Evolutionary conservation across 148 eudicot genomes (phyloP).

Genomic region (Vaccinium corymbosum): DNA sequence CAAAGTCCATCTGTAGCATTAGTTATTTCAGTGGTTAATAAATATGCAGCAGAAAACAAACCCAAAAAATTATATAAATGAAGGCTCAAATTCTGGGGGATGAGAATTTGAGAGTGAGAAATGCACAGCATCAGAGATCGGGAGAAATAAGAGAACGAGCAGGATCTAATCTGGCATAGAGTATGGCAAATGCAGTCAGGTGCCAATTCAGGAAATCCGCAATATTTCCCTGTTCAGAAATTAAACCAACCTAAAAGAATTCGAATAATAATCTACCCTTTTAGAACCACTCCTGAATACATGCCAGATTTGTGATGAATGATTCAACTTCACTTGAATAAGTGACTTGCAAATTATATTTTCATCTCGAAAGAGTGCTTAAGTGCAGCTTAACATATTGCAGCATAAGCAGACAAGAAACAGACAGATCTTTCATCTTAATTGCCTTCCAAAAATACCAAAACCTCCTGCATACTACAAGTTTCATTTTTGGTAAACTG

Average conservation of each 20-base stretch:
- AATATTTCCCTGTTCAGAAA: neutral
- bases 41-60: conserved; percentile 18
- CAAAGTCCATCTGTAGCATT: conserved; percentile 88
- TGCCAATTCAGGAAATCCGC: neutral
- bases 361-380: neutral
- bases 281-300: neutral
- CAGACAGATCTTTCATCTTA: neutral
- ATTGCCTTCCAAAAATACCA: neutral
- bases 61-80: neutral
- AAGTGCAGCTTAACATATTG: neutral
- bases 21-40: conserved; percentile 67
- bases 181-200: neutral
- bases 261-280: neutral
- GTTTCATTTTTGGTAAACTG: neutral
- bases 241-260: neutral
- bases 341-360: neutral
- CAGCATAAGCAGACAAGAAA: neutral
- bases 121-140: neutral
- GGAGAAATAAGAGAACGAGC: neutral
- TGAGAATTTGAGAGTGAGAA: neutral
- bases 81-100: neutral
- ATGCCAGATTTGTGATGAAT: neutral
- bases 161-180: neutral
- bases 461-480: neutral
- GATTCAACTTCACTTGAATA: neutral